Evolutionary conservation across 2,329 filamentous ascomycete genomes (phyloP).

Genomic region (Sclerotiophoma versabilis): DNA sequence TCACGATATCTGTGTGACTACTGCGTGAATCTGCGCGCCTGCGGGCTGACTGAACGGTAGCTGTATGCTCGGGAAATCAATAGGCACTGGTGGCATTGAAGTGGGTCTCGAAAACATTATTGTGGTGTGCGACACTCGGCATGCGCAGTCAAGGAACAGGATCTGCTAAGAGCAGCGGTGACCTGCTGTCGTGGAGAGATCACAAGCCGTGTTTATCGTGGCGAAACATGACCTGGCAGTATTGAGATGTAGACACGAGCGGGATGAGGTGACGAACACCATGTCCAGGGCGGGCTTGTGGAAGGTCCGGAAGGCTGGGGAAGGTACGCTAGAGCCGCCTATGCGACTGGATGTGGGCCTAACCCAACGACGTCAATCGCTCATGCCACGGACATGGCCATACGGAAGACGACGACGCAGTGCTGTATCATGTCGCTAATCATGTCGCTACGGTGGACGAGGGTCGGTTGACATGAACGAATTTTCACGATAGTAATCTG

Average conservation of each 20-base stretch:
- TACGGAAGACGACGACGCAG: not conserved
- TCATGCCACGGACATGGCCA: not conserved
- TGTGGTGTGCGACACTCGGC: slow-evolving; percentile 2
- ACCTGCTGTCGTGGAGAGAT: not conserved
- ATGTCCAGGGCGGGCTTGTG: not conserved
- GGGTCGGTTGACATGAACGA: slow-evolving; percentile 30
- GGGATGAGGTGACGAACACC: slow-evolving; percentile 1
- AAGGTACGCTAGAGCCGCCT: slow-evolving; percentile 1
- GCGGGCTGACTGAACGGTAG: slow-evolving; percentile 6
- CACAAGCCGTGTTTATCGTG: slow-evolving; percentile 10
- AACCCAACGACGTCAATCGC: not conserved
- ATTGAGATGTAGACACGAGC: not conserved
- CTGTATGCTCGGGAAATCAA: slow-evolving; percentile 12
- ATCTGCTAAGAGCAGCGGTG: slow-evolving; percentile 3
- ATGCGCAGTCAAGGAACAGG: slow-evolving; percentile 4
- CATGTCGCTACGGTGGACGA: not conserved
- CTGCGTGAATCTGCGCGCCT: slow-evolving; percentile 12
- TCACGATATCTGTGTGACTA: slow-evolving; percentile 3
- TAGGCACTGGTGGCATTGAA: slow-evolving; percentile 14
- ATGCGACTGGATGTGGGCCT: not conserved
- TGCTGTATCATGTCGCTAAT: not conserved
- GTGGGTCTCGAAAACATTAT: not conserved
- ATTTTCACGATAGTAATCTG: slow-evolving; percentile 16
- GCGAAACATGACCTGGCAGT: not conserved
- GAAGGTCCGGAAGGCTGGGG: slow-evolving; percentile 1